Base-by-base conservation (phyloP, 2,329 filamentous ascomycete species). In the Dactylonectria estremocensis region DNA sequence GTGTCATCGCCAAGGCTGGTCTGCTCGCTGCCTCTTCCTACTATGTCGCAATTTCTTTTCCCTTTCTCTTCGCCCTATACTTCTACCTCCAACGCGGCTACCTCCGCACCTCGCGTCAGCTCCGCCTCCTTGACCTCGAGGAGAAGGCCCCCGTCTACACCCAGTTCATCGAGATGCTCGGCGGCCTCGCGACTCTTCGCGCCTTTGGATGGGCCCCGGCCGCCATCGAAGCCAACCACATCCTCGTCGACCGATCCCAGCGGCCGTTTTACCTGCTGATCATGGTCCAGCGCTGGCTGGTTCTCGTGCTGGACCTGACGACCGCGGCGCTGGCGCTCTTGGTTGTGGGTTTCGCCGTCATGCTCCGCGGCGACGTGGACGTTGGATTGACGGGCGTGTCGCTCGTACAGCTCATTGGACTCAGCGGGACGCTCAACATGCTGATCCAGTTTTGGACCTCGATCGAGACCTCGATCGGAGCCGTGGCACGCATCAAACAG, bases 281-380 rank as follows among this genome's bases (percentile, higher is more conserved):
- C 63, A 84, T 85, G 45, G 83, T 89, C 3, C 89, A 91, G 73
- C 82, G 86, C 40, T 91, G 89, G 88, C 78, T 89, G 0, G 83
- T 80, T 0, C 76, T 90, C 1, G 84, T 87, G 0, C 74, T 89
- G 1, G 85, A 88, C 64, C 74, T 88, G 31, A 79, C 85, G 1
- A 84, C 86, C 0, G 81, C 85, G 0, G 82, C 73, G 3, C 78
- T 88, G 14, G 85, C 86, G 1, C 79, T 85, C 1, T 72, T 87
- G 7, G 72, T 88, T 3, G 83, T 88, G 16, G 78, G 46, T 76
- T 86, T 88, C 10, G 83, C 85, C 1, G 81, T 87, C 16, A 61
- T 73, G 46, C 71, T 79, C 10, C 69, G 73, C 5, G 67, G 66
- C 1, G 71, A 70, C 7, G 74, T 78, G 4, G 77, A 75, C 7